phyloP scores from a whole-genome alignment of 306 rosid genomes.

The Vigna mungo region DNA sequence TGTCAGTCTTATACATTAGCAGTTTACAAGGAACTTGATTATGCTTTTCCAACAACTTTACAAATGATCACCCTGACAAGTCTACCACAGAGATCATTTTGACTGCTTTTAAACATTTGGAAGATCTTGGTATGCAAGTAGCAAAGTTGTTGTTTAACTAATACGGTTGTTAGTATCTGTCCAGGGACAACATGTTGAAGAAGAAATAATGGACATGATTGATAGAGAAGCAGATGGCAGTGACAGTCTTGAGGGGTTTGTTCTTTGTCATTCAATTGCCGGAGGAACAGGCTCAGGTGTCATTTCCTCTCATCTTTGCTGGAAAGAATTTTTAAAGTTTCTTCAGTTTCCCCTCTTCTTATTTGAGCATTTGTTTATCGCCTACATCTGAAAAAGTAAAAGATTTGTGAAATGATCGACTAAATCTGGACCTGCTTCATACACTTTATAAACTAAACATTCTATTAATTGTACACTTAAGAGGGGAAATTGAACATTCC shows the following conservation, averaged over 20 bases:
- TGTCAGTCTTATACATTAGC: slow-evolving; percentile 20
- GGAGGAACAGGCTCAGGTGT: slow-evolving; percentile 99
- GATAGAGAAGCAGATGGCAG: slow-evolving; percentile 99
- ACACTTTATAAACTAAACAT: background rate
- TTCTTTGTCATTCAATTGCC: slow-evolving; percentile 96
- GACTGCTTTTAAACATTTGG: background rate
- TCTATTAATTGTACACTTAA: slow-evolving; percentile 1
- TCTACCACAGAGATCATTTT: background rate
- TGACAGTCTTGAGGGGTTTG: slow-evolving; percentile 99
- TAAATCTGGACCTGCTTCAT: slow-evolving; percentile 11
- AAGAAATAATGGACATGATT: slow-evolving; percentile 99
- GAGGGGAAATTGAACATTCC: slow-evolving; percentile 26
- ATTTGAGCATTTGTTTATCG: slow-evolving; percentile 21
- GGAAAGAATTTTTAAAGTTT: slow-evolving; percentile 9
- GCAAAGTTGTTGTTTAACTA: slow-evolving; percentile 24
- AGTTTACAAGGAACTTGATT: slow-evolving; percentile 10
- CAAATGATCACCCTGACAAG: slow-evolving; percentile 32
- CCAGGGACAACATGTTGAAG: slow-evolving; percentile 98
- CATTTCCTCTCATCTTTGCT: slow-evolving; percentile 22
- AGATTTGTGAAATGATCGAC: slow-evolving; percentile 32
- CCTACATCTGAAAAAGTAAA: slow-evolving; percentile 23
- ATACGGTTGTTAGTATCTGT: slow-evolving; percentile 41
- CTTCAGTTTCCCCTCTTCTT: slow-evolving; percentile 24
- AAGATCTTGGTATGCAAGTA: slow-evolving; percentile 22
- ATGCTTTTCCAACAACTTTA: slow-evolving; percentile 15